These are phyloP conservation scores for Picochlorum sp. DNA, from an alignment of 139 green algal genomes.

Conservation along the genomic window DNA sequence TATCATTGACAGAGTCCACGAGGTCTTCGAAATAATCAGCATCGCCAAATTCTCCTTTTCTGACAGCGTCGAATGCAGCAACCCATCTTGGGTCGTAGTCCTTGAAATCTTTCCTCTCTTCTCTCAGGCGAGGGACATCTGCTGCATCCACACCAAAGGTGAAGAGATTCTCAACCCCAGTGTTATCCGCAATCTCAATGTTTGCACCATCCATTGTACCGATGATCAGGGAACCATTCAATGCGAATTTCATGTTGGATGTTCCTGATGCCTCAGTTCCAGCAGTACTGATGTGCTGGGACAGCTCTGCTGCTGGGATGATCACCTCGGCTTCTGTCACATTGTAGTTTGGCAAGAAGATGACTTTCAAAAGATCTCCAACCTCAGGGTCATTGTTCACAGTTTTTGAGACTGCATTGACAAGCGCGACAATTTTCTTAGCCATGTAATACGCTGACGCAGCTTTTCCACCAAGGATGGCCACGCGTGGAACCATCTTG, in stretches of 20 bases:
- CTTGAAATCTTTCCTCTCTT: conserved; percentile 80
- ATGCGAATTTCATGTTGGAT: conserved; percentile 99
- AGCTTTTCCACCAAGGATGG: conserved; percentile 76
- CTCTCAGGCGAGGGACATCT: conserved; percentile 54
- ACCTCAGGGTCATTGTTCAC: conserved; percentile 93
- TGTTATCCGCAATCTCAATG: conserved; percentile 93
- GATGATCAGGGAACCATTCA: conserved; percentile 97
- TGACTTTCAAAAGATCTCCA: conserved; percentile 68
- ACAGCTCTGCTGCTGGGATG: conserved; percentile 76
- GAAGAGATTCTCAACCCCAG: conserved; percentile 79
- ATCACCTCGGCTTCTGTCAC: conserved; percentile 69
- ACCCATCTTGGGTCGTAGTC: conserved; percentile 59
- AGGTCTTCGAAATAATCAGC: conserved; percentile 85
- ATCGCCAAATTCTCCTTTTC: conserved; percentile 80
- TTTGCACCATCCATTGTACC: conserved; percentile 98
- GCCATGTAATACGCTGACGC: conserved; percentile 93
- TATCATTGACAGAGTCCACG: conserved; percentile 76
- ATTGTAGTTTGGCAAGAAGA: conserved; percentile 99
- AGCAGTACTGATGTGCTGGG: conserved; percentile 80
- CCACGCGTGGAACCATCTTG: conserved; percentile 44
- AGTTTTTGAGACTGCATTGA: conserved; percentile 53
- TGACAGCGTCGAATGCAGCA: conserved; percentile 39
- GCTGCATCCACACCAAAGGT: conserved; percentile 64
- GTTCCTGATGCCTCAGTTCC: conserved; percentile 85
- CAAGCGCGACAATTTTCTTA: conserved; percentile 96